phyloP scores from a whole-genome alignment of 1,139 yeast species.

The Scheffersomyces titani region DNA sequence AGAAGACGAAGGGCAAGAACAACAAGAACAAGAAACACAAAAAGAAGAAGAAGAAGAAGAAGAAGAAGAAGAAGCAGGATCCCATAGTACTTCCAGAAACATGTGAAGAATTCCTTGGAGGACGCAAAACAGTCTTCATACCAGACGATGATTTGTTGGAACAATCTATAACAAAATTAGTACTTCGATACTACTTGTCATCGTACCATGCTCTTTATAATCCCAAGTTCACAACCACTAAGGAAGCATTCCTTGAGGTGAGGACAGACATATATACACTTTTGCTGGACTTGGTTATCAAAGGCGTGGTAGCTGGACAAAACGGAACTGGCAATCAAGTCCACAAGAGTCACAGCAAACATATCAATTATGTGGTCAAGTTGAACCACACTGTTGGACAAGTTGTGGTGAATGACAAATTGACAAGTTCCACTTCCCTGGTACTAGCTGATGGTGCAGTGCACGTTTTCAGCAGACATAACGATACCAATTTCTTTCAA shows the following conservation, averaged over 20 bases:
- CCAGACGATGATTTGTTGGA: constrained; percentile 35
- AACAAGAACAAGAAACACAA: constrained; percentile 5
- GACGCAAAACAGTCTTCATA: constrained; percentile 32
- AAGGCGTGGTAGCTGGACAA: constrained; percentile 29
- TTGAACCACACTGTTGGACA: constrained; percentile 3
- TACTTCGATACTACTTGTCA: constrained; percentile 32
- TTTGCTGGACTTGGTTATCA: constrained; percentile 27
- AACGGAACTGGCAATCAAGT: constrained; percentile 2
- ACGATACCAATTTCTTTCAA: constrained; percentile 30
- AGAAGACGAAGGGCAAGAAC: neutral
- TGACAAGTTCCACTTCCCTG: constrained; percentile 35
- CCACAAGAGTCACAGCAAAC: constrained; percentile 2
- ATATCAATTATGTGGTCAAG: constrained; percentile 8
- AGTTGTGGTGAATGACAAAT: constrained; percentile 15
- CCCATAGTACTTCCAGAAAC: constrained; percentile 16
- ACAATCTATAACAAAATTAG: constrained; percentile 27
- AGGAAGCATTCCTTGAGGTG: constrained; percentile 35
- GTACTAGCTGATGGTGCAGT: constrained; percentile 61
- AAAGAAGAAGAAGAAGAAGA: constrained; percentile 12
- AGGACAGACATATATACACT: constrained; percentile 28
- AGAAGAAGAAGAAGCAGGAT: constrained; percentile 6
- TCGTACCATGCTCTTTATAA: constrained; percentile 23
- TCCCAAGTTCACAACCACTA: constrained; percentile 24
- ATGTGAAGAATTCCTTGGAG: constrained; percentile 31
- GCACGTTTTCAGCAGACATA: constrained; percentile 48